Conservation (phyloP, 73 alveolate species). For the Tetrahymena elliotti region DNA sequence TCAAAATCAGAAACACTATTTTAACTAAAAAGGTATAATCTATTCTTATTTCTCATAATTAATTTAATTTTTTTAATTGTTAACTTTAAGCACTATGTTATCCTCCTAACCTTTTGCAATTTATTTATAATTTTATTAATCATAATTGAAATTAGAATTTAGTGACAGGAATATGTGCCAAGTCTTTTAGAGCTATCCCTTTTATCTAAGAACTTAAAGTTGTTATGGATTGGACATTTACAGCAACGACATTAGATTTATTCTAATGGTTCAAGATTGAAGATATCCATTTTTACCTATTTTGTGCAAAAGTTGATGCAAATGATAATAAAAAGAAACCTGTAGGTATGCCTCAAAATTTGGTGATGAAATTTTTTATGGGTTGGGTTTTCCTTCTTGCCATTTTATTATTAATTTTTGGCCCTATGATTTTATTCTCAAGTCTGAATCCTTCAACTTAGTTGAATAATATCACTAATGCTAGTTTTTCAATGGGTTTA, state of each 20-base stretch:
- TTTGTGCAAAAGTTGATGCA: constrained; percentile 20
- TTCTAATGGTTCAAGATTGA: constrained; percentile 91
- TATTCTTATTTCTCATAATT: no score
- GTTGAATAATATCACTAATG: constrained; percentile 66
- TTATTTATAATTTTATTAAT: constrained; percentile 21
- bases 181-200: constrained; percentile 80
- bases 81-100: no score
- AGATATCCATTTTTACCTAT: constrained; percentile 59
- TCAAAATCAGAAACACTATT: not conserved
- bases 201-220: constrained; percentile 86
- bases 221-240: constrained; percentile 93
- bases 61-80: no score
- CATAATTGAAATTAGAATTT: constrained; percentile 35
- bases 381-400: constrained; percentile 62
- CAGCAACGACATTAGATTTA: constrained; percentile 84
- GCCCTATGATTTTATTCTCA: constrained; percentile 84
- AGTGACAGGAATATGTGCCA: constrained; percentile 47
- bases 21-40: not conserved
- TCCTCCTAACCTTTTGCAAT: no score
- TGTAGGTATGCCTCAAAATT: constrained; percentile 23
- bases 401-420: constrained; percentile 60
- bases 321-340: constrained; percentile 7
- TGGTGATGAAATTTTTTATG: constrained; percentile 47
- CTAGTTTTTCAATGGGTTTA: constrained; percentile 7
- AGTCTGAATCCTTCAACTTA: constrained; percentile 83